Evolutionary conservation across 371 early-diverging fungal species (phyloP).

Genomic region (Mucor piriformis): DNA sequence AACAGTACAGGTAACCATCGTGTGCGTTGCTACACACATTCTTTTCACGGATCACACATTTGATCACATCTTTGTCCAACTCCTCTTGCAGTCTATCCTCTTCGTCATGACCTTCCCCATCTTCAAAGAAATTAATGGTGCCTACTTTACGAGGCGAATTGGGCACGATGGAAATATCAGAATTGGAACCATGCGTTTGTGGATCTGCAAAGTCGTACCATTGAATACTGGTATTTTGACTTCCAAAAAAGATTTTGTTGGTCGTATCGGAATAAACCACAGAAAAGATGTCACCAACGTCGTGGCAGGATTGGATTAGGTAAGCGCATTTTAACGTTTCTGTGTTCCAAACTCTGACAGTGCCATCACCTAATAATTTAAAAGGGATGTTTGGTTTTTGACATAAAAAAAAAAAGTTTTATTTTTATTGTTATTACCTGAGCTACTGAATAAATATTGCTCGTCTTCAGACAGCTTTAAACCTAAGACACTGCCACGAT

Average conservation of each 20-base stretch:
- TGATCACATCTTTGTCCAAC: constrained; percentile 46
- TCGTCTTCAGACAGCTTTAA: constrained; percentile 60
- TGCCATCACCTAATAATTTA: constrained; percentile 2
- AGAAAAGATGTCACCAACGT: constrained; percentile 79
- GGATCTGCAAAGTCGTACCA: constrained; percentile 66
- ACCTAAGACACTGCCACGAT: constrained; percentile 70
- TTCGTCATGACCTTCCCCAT: constrained; percentile 20
- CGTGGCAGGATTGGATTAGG: constrained; percentile 70
- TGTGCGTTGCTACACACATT: constrained; percentile 66
- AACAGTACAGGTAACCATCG: constrained; percentile 76
- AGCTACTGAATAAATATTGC: constrained; percentile 70
- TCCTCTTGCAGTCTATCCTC: constrained; percentile 19
- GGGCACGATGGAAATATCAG: constrained; percentile 39
- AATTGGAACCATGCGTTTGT: constrained; percentile 44
- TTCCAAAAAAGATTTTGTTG: constrained; percentile 71
- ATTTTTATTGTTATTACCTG: constrained; percentile 31
- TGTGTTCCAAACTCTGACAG: constrained; percentile 65
- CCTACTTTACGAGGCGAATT: constrained; percentile 38
- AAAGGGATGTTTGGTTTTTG: neutral
- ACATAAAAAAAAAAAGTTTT: neutral
- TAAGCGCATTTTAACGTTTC: constrained; percentile 63
- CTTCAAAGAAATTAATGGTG: constrained; percentile 36
- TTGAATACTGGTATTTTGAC: constrained; percentile 85
- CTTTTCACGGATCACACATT: constrained; percentile 59
- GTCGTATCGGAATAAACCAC: constrained; percentile 60